Evolutionary conservation across 2,329 filamentous ascomycete species (phyloP).

Genomic region (Aschersonia sp.): DNA sequence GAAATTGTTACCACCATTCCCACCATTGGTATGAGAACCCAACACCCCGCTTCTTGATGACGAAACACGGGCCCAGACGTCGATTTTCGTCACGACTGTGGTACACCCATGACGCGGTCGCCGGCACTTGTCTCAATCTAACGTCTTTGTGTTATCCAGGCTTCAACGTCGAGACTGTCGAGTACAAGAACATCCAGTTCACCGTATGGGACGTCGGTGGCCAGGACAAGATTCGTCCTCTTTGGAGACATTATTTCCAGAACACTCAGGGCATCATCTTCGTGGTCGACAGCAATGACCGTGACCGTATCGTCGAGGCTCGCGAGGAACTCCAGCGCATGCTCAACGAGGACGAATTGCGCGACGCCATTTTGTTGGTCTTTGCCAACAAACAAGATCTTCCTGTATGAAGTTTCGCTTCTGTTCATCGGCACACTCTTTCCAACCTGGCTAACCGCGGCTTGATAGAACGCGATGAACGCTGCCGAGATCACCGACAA

Average conservation of each 20-base stretch:
- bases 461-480: conserved; percentile 86
- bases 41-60: neutral
- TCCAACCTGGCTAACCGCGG: neutral
- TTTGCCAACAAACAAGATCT: conserved; percentile 99
- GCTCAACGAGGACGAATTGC: conserved; percentile 97
- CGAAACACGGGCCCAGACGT: neutral
- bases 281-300: conserved; percentile 98
- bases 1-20: conserved; percentile 98
- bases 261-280: conserved; percentile 99
- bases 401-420: conserved; percentile 48
- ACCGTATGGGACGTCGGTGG: conserved; percentile 99
- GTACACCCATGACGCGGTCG: too few relatives aligned
- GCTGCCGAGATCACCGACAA: conserved; percentile 99
- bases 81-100: neutral
- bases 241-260: conserved; percentile 99
- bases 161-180: conserved; percentile 99
- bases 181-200: conserved; percentile 99
- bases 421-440: neutral
- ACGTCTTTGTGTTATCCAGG: conserved; percentile 32
- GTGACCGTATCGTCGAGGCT: conserved; percentile 93
- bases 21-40: conserved; percentile 63
- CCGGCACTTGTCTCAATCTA: neutral
- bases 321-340: conserved; percentile 94
- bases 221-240: conserved; percentile 98
- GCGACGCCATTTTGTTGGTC: conserved; percentile 89